phyloP scores from a whole-genome alignment of 345 rosid species.

The Pistacia atlantica region DNA sequence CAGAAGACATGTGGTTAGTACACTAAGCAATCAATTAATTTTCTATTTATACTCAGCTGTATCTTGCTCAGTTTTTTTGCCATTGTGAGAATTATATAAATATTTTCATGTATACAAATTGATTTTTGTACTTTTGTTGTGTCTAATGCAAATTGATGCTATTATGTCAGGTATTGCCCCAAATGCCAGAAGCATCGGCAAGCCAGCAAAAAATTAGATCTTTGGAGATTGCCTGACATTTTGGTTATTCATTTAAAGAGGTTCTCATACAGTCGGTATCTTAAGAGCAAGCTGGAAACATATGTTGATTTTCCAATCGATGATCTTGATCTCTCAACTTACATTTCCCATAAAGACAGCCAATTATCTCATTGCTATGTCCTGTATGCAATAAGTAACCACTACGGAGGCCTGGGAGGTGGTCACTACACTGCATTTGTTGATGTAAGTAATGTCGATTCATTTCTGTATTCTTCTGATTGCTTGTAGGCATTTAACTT shows the following conservation, averaged over 20 bases:
- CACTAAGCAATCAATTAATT: not conserved
- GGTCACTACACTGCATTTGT: conserved; percentile 75
- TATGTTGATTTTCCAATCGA: conserved; percentile 64
- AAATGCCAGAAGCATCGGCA: conserved; percentile 60
- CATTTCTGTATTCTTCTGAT: not conserved
- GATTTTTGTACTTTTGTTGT: not conserved
- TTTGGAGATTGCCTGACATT: conserved; percentile 74
- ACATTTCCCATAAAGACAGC: conserved; percentile 44
- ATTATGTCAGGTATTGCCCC: conserved; percentile 60
- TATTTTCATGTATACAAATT: not conserved
- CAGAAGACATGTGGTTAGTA: conserved; percentile 79
- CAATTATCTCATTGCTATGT: conserved; percentile 38
- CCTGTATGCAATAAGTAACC: conserved; percentile 63
- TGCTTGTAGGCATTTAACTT: not conserved
- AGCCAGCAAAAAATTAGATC: conserved; percentile 73
- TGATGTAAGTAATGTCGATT: conserved; percentile 48
- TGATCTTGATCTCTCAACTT: conserved; percentile 59
- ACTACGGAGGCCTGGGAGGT: conserved; percentile 75
- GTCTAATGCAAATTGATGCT: conserved; percentile 1
- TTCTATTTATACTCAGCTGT: not conserved
- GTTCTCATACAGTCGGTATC: conserved; percentile 58
- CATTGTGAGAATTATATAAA: not conserved
- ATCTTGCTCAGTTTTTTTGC: not conserved
- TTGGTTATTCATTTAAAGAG: conserved; percentile 71
- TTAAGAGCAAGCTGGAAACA: conserved; percentile 68